phyloP scores from a whole-genome alignment of 2,329 filamentous ascomycete genomes.

The Pezizomycotina sp. region DNA sequence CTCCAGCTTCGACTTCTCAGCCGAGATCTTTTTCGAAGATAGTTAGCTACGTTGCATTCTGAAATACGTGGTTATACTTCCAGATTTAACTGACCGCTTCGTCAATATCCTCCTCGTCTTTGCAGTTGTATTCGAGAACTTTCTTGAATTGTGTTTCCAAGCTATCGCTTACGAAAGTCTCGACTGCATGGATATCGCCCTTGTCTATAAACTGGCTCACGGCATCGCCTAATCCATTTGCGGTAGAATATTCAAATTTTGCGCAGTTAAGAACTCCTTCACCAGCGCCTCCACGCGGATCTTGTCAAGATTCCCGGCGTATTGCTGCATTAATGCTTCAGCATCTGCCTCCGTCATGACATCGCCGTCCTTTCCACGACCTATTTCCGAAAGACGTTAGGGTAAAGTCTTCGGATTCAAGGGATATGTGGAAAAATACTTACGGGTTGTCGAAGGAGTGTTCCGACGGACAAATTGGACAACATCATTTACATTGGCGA shows the following conservation, averaged over 20 bases:
- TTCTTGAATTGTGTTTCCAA: conserved; percentile 54
- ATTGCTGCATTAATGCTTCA: conserved; percentile 41
- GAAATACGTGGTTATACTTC: no score
- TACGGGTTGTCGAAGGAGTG: conserved; percentile 36
- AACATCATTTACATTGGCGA: conserved; percentile 87
- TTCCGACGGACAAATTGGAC: conserved; percentile 89
- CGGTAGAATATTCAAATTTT: conserved; percentile 81
- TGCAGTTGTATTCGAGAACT: conserved; percentile 48
- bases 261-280: conserved; percentile 66
- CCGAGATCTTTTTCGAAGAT: conserved; percentile 40
- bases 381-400: conserved; percentile 4
- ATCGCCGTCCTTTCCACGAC: conserved; percentile 33
- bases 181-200: conserved; percentile 57
- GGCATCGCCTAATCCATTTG: conserved; percentile 87
- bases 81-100: conserved; percentile 33
- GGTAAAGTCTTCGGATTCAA: no score
- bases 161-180: conserved; percentile 54
- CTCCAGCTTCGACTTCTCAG: conserved; percentile 52
- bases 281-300: conserved; percentile 83
- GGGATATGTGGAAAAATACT: conserved; percentile 24
- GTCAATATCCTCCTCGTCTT: conserved; percentile 53
- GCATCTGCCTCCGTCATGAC: conserved; percentile 44
- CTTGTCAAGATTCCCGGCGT: conserved; percentile 46
- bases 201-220: conserved; percentile 88
- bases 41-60: no score